phyloP scores from a whole-genome alignment of 2,329 filamentous ascomycete genomes.

The Macrophomina pseudophaseolina region DNA sequence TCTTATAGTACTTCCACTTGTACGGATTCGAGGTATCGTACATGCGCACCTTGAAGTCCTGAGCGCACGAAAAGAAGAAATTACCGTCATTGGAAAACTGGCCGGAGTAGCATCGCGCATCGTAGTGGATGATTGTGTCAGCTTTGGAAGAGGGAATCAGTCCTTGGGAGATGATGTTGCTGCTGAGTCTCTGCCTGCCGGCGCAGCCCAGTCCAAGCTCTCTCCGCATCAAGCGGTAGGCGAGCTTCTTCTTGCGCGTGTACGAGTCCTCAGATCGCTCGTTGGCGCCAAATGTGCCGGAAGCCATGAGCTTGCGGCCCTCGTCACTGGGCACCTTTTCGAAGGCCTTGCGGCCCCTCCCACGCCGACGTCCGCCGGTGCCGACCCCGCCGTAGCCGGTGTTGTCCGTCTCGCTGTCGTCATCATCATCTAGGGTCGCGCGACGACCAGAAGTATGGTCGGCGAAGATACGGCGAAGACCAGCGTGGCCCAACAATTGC shows the following conservation, averaged over 20 bases:
- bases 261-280: slow-evolving; percentile 57
- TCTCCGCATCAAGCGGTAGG: slow-evolving; percentile 75
- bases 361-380: slow-evolving; percentile 46
- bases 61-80: slow-evolving; percentile 91
- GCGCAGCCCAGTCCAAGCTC: slow-evolving; percentile 74
- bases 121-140: slow-evolving; percentile 87
- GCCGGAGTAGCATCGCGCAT: slow-evolving; percentile 86
- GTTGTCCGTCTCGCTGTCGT: slow-evolving; percentile 46
- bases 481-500: slow-evolving; percentile 59
- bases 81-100: slow-evolving; percentile 97
- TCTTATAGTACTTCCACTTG: slow-evolving; percentile 96
- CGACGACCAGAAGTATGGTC: slow-evolving; percentile 37
- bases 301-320: slow-evolving; percentile 79
- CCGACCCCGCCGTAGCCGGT: slow-evolving; percentile 43
- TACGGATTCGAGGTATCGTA: slow-evolving; percentile 97
- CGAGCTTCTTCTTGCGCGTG: slow-evolving; percentile 66
- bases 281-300: slow-evolving; percentile 77
- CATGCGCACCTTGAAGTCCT: slow-evolving; percentile 94
- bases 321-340: slow-evolving; percentile 84
- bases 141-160: slow-evolving; percentile 78
- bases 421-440: slow-evolving; percentile 39
- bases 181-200: slow-evolving; percentile 64
- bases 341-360: slow-evolving; percentile 60
- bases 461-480: slow-evolving; percentile 59
- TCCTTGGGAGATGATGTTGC: slow-evolving; percentile 71